Evolutionary conservation across 148 eudicot genomes (phyloP).

Genomic region (Bassia scoparia): DNA sequence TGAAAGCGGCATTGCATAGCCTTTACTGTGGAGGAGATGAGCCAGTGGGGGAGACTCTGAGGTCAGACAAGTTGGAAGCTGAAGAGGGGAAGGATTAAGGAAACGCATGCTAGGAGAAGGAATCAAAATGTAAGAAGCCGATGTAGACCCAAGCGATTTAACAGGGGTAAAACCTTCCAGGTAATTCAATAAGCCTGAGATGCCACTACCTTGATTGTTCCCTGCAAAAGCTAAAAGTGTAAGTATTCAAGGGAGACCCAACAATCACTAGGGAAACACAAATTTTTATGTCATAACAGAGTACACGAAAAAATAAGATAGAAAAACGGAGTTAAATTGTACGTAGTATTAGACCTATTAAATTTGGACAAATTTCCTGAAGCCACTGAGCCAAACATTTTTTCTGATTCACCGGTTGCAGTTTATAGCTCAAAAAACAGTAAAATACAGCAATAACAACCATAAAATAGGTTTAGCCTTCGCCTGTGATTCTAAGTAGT

Average conservation of each 20-base stretch:
- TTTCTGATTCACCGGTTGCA: neutral
- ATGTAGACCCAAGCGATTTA: conserved; percentile 75
- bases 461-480: neutral
- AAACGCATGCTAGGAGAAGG: conserved; percentile 89
- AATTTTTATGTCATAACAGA: neutral
- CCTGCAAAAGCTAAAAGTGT: conserved; percentile 39
- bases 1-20: conserved; percentile 78
- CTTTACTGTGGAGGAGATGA: conserved; percentile 94
- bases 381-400: neutral
- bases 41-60: conserved; percentile 93
- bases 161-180: conserved; percentile 93
- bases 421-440: neutral
- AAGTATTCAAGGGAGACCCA: neutral
- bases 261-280: neutral
- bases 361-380: neutral
- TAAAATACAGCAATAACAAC: no score
- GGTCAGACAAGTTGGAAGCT: conserved; percentile 91
- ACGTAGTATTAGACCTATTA: neutral
- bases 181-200: conserved; percentile 39
- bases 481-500: neutral
- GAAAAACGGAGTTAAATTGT: no score
- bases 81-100: conserved; percentile 69
- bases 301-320: neutral
- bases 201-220: conserved; percentile 57
- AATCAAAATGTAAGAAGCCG: conserved; percentile 71